Evolutionary conservation across 805 yeast species (phyloP), one percentile per base, ranked within the genome.

Genomic region (Barnettozyma pratensis): DNA sequence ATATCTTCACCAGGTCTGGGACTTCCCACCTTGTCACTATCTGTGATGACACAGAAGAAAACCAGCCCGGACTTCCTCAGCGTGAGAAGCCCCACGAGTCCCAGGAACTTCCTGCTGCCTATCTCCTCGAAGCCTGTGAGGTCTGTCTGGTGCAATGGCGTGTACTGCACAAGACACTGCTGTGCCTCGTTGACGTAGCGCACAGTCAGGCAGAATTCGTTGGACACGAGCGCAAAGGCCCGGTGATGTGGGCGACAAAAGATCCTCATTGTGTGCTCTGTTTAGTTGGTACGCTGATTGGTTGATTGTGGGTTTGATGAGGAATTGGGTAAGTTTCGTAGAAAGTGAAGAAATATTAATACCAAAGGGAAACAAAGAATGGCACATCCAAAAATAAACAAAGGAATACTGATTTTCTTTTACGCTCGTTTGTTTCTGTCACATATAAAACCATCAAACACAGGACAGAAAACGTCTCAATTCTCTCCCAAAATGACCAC

Each of bases 141-240:
- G 42, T 69, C 75, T 49, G 73, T 61, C 49, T 64, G 60, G 2
- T 65, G 66, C 6, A 68, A 69, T 3, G 73, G 70, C 5, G 81
- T 73, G 49, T 78, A 78, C 55, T 81, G 87, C 37, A 83, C 81
- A n/a, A 74, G 67, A 46, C 60, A 51, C 38, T 53, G 59, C 30
- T 56, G 61, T 4, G 53, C 46, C 27, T 46, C 36, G 9, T 49
- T 47, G 8, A 60, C 53, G 52, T 76, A 80, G 43, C 83, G 72
- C 42, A 89, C 71, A 4, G 83, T 70, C 51, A 89, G 70, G 1
- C 83, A 87, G 60, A 72, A 76, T 29, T 74, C 76, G 40, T 75
- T 73, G 25, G 84, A 76, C 4, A 81, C 77, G 4, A 89, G 69
- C 2, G 87, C 84, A 49, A 87, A 70, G 9, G 91, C 76, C 47